Evolutionary conservation across 2,329 filamentous ascomycete species (phyloP).

Genomic region (Pseudocercospora pini-densiflorae): DNA sequence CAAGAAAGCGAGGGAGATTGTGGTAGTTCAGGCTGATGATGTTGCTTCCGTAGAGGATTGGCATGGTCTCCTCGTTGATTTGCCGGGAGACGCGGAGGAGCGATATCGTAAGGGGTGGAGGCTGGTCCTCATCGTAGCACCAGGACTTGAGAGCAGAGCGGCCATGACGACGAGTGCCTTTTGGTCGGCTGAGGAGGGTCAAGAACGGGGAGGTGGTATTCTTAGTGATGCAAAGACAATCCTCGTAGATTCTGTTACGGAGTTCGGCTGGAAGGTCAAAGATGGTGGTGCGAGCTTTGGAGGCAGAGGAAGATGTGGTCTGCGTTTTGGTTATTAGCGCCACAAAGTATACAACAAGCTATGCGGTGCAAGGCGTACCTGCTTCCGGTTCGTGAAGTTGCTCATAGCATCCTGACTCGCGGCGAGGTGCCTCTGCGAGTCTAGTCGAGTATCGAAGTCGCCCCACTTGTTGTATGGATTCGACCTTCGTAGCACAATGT

Average conservation of each 20-base stretch:
- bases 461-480: too few species aligned
- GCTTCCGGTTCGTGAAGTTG: too few species aligned
- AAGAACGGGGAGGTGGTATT: neutral
- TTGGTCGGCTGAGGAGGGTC: neutral
- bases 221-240: too few species aligned
- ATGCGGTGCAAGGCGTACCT: too few species aligned
- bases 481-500: too few species aligned
- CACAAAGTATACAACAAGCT: too few species aligned
- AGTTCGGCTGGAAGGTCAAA: slow-evolving; percentile 1
- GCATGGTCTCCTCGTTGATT: neutral
- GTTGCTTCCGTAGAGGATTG: neutral
- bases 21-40: neutral
- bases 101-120: neutral
- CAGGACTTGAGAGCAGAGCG: too few species aligned
- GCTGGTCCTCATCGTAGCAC: neutral
- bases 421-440: too few species aligned
- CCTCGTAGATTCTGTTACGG: neutral
- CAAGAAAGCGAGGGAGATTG: neutral
- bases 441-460: too few species aligned
- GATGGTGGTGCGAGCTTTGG: neutral
- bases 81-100: neutral
- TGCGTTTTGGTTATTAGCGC: too few species aligned
- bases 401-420: too few species aligned
- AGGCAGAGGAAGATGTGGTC: too few species aligned
- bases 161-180: neutral